Evolutionary conservation across 805 yeast species (phyloP), one percentile per base, ranked within the genome.

Genomic region (Tanozyma kutaoensis): DNA sequence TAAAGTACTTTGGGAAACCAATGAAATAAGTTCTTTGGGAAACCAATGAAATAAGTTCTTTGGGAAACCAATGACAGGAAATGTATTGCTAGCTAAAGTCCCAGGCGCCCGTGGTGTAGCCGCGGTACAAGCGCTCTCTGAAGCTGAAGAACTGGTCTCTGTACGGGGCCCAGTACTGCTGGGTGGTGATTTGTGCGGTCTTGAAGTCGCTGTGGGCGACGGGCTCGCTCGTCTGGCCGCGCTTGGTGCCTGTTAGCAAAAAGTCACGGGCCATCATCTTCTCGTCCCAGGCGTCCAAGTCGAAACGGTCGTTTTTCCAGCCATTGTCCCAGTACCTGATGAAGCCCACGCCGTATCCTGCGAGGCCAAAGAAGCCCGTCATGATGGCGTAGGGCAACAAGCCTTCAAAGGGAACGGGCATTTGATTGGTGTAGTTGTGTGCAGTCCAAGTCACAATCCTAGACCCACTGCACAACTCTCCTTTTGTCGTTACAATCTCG

Each of bases 141-240:
- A 59, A 48, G 13, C 51, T 35, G 48, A 59, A 59, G 50, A 50
- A 59, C 43, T 57, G 64, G 49, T 55, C 55, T 50, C 64, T 58
- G 53, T 59, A 58, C 27, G 65, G 60, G 35, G 65, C 48, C 53
- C 55, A 59, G 55, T 57, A 59, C 45, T 55, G 45, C 46, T 59
- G 60, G 27, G 26, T 34, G 25, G 32, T n/a, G 10, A 18, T 18
- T 24, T 61, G 52, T 8, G 79, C 66, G n/a, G 80, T 72, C 55
- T 75, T 78, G 65, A 82, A 81, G 18, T 62, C 66, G 34, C 76
- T 86, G 21, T 85, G 84, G 4, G 93, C 93, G 22, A 65, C 54
- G 5, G 85, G 67, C 23, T 60, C 66, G 36, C 70, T 72, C 26
- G 64, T 48, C 47, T 79, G 88, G 21, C 75, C 86, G 45, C 93